Evolutionary conservation across 768 basidiomycete genomes (phyloP), one percentile per base, ranked within the genome.

Genomic region (Mycena leptocephala): DNA sequence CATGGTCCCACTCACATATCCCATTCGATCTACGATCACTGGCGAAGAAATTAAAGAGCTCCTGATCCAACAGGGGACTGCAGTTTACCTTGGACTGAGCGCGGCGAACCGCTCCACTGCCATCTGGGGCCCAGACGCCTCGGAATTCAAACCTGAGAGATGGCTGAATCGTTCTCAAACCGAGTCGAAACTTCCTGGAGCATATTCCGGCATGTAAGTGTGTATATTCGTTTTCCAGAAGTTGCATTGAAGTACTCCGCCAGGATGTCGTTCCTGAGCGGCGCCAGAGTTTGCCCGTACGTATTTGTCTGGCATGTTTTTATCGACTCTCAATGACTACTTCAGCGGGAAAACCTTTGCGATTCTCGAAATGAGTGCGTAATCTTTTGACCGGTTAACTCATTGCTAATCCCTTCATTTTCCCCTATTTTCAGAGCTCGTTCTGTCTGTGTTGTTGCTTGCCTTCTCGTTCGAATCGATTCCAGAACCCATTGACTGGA

Each of bases 131-230:
- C 83, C 85, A 3, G 89, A 91, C 74, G 87, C 87, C 2, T 46
- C 82, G 18, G 87, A 89, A 72, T 90, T 88, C 85, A 90, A 88
- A 61, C 90, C 89, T 0, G 89, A 90, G 72, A 80, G 90, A 24
- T 91, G 90, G 90, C 79, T 90, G 5, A 80, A 80, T 2, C 80
- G 72, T 39, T 75, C 82, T 26, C 81, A 80, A 37, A 41, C 53
- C n/a, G 70, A 51, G 24, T 30, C 43, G 1, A 73, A 69, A 26
- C 78, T 79, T 2, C 77, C 82, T 16, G 83, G 82, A 16, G 68
- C 78, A 24, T 72, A 65, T 46, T 73, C 64, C 8, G 72, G 64
- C 26, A 65, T 66, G 72, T 66, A 33, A 24, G 64, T 43, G 11
- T 24, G 11, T 26, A 1, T 4, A 77, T 88, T 11, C 89, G 88